Evolutionary conservation across 2,329 filamentous ascomycete species (phyloP).

Genomic region (Talaromyces sp.): DNA sequence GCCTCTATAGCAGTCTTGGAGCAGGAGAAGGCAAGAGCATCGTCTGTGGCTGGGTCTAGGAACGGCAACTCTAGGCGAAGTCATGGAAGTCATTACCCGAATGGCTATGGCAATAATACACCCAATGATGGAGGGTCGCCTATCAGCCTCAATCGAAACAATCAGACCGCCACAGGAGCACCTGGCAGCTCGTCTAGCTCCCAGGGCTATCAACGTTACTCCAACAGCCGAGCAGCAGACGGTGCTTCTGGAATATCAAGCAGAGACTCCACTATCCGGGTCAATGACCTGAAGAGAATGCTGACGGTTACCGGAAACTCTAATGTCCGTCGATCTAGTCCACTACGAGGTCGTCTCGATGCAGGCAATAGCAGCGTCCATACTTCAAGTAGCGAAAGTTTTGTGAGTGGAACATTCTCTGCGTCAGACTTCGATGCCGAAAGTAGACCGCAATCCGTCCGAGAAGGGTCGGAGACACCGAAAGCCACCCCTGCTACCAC

Average conservation of each 20-base stretch:
- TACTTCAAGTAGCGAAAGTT: slow-evolving; percentile 47
- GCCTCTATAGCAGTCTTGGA: slow-evolving; percentile 66
- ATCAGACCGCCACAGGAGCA: slow-evolving; percentile 23
- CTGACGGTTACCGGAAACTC: slow-evolving; percentile 42
- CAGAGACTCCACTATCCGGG: slow-evolving; percentile 47
- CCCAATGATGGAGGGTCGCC: slow-evolving; percentile 30
- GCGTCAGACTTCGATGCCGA: slow-evolving; percentile 37
- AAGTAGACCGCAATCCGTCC: slow-evolving; percentile 30
- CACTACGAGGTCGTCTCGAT: slow-evolving; percentile 42
- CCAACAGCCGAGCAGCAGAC: slow-evolving; percentile 36
- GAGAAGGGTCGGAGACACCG: slow-evolving; percentile 36
- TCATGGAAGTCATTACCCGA: slow-evolving; percentile 29
- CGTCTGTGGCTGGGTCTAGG: slow-evolving; percentile 73
- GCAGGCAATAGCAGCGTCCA: slow-evolving; percentile 33
- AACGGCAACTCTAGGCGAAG: slow-evolving; percentile 53
- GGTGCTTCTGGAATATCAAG: slow-evolving; percentile 38
- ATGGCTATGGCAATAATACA: slow-evolving; percentile 35
- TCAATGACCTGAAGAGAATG: slow-evolving; percentile 51
- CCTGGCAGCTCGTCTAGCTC: slow-evolving; percentile 29
- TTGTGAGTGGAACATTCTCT: slow-evolving; percentile 43
- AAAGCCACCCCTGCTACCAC: slow-evolving; percentile 25
- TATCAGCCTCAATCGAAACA: slow-evolving; percentile 24
- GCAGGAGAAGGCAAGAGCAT: slow-evolving; percentile 65
- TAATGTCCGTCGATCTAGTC: slow-evolving; percentile 41
- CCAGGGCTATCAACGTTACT: slow-evolving; percentile 37